Base-by-base conservation (phyloP, 371 early-diverging fungal genomes). In the Rhizomucor miehei region DNA sequence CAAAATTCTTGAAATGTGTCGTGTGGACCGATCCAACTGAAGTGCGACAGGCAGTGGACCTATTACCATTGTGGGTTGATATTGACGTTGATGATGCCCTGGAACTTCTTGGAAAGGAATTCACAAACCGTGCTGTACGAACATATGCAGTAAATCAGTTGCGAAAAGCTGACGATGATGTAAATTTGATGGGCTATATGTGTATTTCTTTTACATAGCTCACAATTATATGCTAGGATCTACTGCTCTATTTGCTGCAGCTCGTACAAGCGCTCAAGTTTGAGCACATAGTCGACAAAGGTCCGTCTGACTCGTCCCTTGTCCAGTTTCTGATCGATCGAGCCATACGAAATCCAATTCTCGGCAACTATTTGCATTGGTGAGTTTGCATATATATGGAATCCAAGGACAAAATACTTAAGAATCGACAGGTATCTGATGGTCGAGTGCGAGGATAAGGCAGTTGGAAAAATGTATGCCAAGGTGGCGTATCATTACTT, bases 261-360 rank as follows among this genome's bases (percentile, higher is more conserved):
- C 82, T 98, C 0, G 99, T 98, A 1, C 99, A 98, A 68, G 99
- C 97, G n/a, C 73, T 98, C 3, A 93, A 92, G 59, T 97, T 95
- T 63, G 99, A 98, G 71, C 77, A 72, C 44, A 71, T 72, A 24
- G 63, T 59, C 16, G 73, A 73, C 17, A 69, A 69, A n/a, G 74
- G 59, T 9, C 56, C 70, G 1, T 57, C 73, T 41, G 88, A 88
- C 25, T 92, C 94, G 0, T 89, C 89, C 0, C 69, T 98, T 24
- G 90, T 84, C 0, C 88, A 87, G 36, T 97, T 98, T 57, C 68
- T 98, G 57, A 88, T 95, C 45, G 87, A 89, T 60, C 83, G 97
- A 1, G 85, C 90, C 4, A 74, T 89, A 16, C 69, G 77, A 43
- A 94, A 93, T 62, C 85, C 85, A 3, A 71, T 89, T 14, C 67